Evolutionary conservation across 495 filamentous ascomycete genomes (phyloP).

Genomic region (Platismatia glauca): DNA sequence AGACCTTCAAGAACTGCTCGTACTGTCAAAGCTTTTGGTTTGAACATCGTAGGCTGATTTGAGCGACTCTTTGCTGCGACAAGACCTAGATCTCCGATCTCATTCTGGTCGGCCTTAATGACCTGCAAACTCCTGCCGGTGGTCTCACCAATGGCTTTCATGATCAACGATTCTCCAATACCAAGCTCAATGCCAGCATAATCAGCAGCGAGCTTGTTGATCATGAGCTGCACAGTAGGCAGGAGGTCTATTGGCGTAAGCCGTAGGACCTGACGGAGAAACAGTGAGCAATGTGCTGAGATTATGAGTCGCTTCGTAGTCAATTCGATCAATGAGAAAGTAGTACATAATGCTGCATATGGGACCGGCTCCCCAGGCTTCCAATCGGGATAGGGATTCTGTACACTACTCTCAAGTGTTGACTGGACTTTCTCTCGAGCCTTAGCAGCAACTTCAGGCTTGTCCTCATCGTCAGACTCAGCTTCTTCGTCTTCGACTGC

Average conservation of each 20-base stretch:
- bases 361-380: conserved; percentile 78
- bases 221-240: conserved; percentile 85
- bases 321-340: conserved; percentile 87
- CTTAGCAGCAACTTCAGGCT: conserved; percentile 66
- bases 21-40: conserved; percentile 84
- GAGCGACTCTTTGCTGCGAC: conserved; percentile 91
- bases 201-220: conserved; percentile 94
- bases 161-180: conserved; percentile 93
- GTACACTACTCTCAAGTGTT: conserved; percentile 51
- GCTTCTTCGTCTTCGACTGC: conserved; percentile 44
- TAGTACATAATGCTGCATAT: conserved; percentile 89
- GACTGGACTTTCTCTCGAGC: conserved; percentile 77
- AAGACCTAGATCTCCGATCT: conserved; percentile 89
- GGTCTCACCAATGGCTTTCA: conserved; percentile 94
- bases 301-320: conserved; percentile 87
- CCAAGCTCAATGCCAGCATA: conserved; percentile 93
- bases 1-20: conserved; percentile 79
- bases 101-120: conserved; percentile 89
- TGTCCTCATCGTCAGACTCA: conserved; percentile 59
- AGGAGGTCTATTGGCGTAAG: conserved; percentile 84
- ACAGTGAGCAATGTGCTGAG: conserved; percentile 75
- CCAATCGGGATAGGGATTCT: conserved; percentile 93
- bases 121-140: conserved; percentile 79
- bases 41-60: conserved; percentile 95
- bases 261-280: conserved; percentile 84